Evolutionary conservation across 208 protist species (phyloP), one percentile per base, ranked within the genome.

Genomic region (Crithidia expoeki): DNA sequence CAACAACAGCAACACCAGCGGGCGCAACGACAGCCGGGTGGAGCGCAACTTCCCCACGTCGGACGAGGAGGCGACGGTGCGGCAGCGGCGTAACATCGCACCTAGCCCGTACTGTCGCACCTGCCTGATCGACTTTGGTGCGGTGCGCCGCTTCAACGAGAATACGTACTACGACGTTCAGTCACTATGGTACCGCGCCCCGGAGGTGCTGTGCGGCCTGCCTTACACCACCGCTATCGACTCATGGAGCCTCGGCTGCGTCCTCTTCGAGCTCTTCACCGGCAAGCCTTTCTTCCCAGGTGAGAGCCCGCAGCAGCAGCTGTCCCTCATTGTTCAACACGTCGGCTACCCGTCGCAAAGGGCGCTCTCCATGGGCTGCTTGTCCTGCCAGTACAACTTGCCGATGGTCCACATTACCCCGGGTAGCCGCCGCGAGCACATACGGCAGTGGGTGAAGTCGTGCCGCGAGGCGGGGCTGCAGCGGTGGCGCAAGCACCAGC

Each of bases 41-140:
- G 65, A 77, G 27, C 42, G 58, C 40, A 71, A 72, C 47, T 44
- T 53, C 21, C 36, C 53, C 14, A 51, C 51, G 16, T 32, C 40
- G 17, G n/a, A 46, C 51, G 47, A 57, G 21, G 61, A 68, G 23
- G 42, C 23, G 14, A 36, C 65, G 44, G 57, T 71, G 52, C 42
- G 46, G 27, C 47, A 27, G 28, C 61, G n/a, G 25, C 21, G 42
- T 25, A 62, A 19, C 44, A 40, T 50, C 33, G 40, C 53, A 6
- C 2, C 47, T 28, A 80, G 65, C 38, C 68, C 65, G 19, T 75
- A 75, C 65, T 72, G 66, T 53, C 75, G 80, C 65, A 80, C 70
- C 44, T 82, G 76, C 53, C 86, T 99, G 44, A 99, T 99, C 74
- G 98, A 99, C 86, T 99, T 99, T 81, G 98, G 98, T 4, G 97